Base-by-base conservation (phyloP, 805 yeast species). In the Saccharomycopsis schoenii region DNA sequence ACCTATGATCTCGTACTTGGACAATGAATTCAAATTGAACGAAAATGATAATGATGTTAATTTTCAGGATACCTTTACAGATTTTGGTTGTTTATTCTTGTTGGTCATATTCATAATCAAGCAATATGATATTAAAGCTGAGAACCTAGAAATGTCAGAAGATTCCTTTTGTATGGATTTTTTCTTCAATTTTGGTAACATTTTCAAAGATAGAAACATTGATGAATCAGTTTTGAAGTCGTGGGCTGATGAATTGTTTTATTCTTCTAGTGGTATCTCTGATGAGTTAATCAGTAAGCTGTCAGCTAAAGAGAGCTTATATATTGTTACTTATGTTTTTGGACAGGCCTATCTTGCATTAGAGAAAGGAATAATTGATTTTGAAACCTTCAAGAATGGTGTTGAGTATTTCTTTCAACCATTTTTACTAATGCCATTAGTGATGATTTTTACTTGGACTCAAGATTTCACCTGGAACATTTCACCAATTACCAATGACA, bases 321-420 rank as follows among this genome's bases (percentile, higher is more conserved):
- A 78, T 42, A 72, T 92, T 40, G 80, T 91, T 19, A 94, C 97
- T 1, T 76, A 81, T 3, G 82, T 93, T 34, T 83, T 89, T 67
- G 84, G 83, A 63, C 92, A 89, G 68, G 85, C 89, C 0, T 76
- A 89, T 12, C 69, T 78, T 15, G 88, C 96, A 0, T 76, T 82
- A 57, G 78, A 80, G 24, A 71, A 78, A 25, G 82, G 81, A 1
- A 72, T 82, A 14, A 76, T 89, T 2, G 86, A 83, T 65, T 70
- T 79, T 10, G 85, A 84, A 3, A 79, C 83, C 4, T 75, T 90
- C 50, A 79, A 78, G 56, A 88, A 88, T 60, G 97, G 97, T 0
- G 75, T 93, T 41, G 97, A 92, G 68, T 90, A 92, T 68, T 87
- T 93, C 66, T 76, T 88, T 55, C 97, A 92, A 67, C 87, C 89